Conservation (phyloP, 164 flowering plant genomes). For the Stephania japonica region DNA sequence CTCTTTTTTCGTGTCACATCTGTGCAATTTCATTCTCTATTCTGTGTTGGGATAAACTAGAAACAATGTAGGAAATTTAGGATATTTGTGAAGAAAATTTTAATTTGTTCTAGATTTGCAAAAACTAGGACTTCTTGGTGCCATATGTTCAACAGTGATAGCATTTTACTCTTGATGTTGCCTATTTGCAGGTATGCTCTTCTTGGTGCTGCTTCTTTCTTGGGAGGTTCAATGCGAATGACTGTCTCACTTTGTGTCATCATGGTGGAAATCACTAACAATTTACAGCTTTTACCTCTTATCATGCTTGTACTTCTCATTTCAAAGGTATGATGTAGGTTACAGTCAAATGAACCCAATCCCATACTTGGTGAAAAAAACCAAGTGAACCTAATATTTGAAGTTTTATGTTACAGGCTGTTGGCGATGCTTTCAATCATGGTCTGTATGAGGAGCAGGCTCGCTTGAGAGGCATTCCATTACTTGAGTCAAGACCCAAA, state of each 20-base stretch:
- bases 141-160: not conserved
- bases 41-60: no score
- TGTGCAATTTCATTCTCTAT: no score
- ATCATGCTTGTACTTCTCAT: conserved; percentile 99
- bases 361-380: not conserved
- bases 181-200: conserved; percentile 67
- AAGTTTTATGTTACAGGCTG: conserved; percentile 52
- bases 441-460: conserved; percentile 95
- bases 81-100: not conserved
- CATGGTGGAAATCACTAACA: conserved; percentile 97
- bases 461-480: conserved; percentile 70
- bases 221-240: conserved; percentile 99
- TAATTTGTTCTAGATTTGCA: no score
- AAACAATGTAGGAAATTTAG: no score
- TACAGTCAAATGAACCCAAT: not conserved
- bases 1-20: no score
- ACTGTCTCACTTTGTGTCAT: conserved; percentile 97
- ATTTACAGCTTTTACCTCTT: conserved; percentile 84
- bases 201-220: conserved; percentile 97
- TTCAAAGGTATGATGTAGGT: conserved; percentile 62
- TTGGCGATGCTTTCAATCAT: conserved; percentile 97
- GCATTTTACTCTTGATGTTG: not conserved
- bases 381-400: not conserved
- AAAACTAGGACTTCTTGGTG: not conserved
- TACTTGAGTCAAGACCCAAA: conserved; percentile 88